Evolutionary conservation across 306 rosid species (phyloP).

Genomic region (Trifolium pratense): DNA sequence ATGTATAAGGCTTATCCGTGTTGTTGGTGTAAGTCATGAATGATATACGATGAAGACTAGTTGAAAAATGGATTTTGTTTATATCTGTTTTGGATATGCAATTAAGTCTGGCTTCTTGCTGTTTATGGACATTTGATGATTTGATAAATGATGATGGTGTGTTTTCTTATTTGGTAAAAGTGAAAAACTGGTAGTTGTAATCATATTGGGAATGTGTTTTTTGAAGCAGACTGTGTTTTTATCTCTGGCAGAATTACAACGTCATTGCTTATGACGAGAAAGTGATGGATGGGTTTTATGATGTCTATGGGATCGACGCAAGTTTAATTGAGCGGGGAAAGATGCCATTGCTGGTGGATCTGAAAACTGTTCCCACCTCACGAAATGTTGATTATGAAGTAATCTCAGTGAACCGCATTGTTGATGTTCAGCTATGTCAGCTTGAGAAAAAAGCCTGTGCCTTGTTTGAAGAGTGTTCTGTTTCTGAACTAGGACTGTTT

Average conservation of each 20-base stretch:
- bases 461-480: slow-evolving; percentile 56
- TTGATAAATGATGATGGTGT: slow-evolving; percentile 21
- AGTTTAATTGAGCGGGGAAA: slow-evolving; percentile 73
- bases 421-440: slow-evolving; percentile 72
- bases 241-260: slow-evolving; percentile 80
- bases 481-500: slow-evolving; percentile 64
- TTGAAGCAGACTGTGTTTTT: slow-evolving; percentile 40
- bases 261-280: slow-evolving; percentile 82
- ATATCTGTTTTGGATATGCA: slow-evolving; percentile 20
- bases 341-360: slow-evolving; percentile 90
- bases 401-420: slow-evolving; percentile 71
- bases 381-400: slow-evolving; percentile 80
- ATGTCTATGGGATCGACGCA: slow-evolving; percentile 72
- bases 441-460: slow-evolving; percentile 70
- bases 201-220: slow-evolving; percentile 19
- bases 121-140: slow-evolving; percentile 19
- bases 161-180: background rate
- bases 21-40: background rate
- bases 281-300: slow-evolving; percentile 96
- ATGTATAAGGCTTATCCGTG: background rate
- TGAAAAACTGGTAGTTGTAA: slow-evolving; percentile 13
- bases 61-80: background rate
- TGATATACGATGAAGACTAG: background rate
- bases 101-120: slow-evolving; percentile 19
- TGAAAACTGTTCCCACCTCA: slow-evolving; percentile 58